Evolutionary conservation across 768 basidiomycete species (phyloP).

Genomic region (Amanita phalloides): DNA sequence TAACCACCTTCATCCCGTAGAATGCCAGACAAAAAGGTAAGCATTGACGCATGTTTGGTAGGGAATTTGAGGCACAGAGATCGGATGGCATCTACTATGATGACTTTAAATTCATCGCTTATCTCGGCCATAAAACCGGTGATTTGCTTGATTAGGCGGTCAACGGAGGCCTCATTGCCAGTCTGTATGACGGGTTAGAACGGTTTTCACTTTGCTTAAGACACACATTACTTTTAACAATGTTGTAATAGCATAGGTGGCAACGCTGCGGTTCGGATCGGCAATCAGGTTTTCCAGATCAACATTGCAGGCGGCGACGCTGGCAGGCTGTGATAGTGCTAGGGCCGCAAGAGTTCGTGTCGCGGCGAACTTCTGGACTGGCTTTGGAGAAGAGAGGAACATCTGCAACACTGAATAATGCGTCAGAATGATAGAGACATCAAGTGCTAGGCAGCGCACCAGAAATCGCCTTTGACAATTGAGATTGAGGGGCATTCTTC

Average conservation of each 20-base stretch:
- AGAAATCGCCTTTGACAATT: slow-evolving; percentile 81
- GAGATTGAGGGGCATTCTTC: slow-evolving; percentile 67
- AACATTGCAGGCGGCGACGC: slow-evolving; percentile 88
- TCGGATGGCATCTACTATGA: slow-evolving; percentile 97
- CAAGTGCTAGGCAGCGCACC: slow-evolving; percentile 41
- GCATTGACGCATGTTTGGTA: slow-evolving; percentile 92
- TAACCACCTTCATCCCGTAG: slow-evolving; percentile 98
- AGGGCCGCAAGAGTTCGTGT: slow-evolving; percentile 90
- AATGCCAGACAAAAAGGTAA: slow-evolving; percentile 92
- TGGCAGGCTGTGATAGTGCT: slow-evolving; percentile 75
- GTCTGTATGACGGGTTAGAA: slow-evolving; percentile 40
- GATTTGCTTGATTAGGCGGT: slow-evolving; percentile 98
- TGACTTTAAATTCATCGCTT: slow-evolving; percentile 99
- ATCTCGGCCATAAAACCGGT: slow-evolving; percentile 99
- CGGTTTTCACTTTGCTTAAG: not conserved
- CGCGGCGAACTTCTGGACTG: slow-evolving; percentile 93
- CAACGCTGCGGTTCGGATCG: slow-evolving; percentile 90
- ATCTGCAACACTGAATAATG: slow-evolving; percentile 69
- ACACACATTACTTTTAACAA: slow-evolving; percentile 67
- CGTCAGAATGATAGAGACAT: not conserved
- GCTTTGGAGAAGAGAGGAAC: slow-evolving; percentile 92
- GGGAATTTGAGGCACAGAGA: slow-evolving; percentile 99
- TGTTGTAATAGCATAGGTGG: slow-evolving; percentile 97
- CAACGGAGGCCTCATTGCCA: slow-evolving; percentile 97
- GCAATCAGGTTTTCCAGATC: slow-evolving; percentile 96